Evolutionary conservation across 1,284 basidiomycete species (phyloP).

Genomic region (Chondrostereum purpureum): DNA sequence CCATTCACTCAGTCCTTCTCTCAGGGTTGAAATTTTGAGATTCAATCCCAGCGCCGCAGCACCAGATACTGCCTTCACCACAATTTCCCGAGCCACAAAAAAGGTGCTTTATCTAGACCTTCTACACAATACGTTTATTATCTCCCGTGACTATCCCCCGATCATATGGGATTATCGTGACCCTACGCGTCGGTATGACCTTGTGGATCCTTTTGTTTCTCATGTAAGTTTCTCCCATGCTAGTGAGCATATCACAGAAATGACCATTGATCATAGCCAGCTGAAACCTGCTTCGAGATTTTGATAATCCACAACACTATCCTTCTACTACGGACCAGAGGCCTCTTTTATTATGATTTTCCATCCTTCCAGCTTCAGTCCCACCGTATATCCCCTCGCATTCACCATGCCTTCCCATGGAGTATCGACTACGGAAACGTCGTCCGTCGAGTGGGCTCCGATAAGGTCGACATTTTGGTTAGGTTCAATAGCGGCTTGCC

Average conservation of each 20-base stretch:
- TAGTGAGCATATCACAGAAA: too few species aligned
- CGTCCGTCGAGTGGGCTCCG: conserved; percentile 9
- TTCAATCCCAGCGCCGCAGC: conserved; percentile 26
- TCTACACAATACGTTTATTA: conserved; percentile 29
- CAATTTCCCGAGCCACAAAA: conserved; percentile 23
- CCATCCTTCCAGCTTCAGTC: not conserved
- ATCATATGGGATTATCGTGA: conserved; percentile 12
- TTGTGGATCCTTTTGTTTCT: not conserved
- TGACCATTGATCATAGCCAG: too few species aligned
- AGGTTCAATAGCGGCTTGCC: conserved; percentile 56
- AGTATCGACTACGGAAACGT: conserved; percentile 4
- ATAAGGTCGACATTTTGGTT: conserved; percentile 43
- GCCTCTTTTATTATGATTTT: not conserved
- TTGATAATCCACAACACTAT: not conserved
- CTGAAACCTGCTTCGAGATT: not conserved
- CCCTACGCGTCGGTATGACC: not conserved
- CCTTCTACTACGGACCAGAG: not conserved
- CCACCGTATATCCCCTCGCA: not conserved
- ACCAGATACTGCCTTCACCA: conserved; percentile 31
- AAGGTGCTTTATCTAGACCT: conserved; percentile 25
- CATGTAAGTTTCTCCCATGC: not conserved
- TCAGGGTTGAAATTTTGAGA: conserved; percentile 28
- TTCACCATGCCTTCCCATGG: not conserved
- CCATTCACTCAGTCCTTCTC: conserved; percentile 8
- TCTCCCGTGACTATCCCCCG: conserved; percentile 26